Percentiles rank a stretch among this genome's conserved stretches.
Conservation (phyloP, 1,284 basidiomycete species). For the Tilletia indica region DNA sequence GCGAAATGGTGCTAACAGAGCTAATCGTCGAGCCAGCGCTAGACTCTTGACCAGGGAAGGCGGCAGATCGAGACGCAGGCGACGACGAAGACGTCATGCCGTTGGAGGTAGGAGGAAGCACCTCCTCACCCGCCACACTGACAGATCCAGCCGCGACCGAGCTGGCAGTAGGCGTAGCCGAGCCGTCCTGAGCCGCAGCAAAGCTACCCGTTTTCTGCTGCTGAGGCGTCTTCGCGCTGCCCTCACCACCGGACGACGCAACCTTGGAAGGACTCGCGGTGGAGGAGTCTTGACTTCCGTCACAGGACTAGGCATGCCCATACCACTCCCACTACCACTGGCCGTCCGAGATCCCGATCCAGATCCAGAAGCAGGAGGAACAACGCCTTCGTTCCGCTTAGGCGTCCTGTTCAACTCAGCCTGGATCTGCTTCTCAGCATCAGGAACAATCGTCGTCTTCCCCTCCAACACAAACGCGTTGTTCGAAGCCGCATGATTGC, state of each 20-base stretch:
- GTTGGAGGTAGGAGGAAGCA: no score
- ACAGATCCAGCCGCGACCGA: no score
- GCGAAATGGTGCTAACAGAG: no score
- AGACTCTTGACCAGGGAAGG: no score
- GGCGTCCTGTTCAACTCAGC: neutral
- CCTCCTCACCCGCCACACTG: no score
- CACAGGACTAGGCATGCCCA: neutral
- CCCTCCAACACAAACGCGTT: constrained; percentile 14
- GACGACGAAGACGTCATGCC: no score
- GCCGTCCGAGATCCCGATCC: neutral
- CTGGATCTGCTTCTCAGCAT: constrained; percentile 15
- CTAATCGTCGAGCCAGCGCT: no score
- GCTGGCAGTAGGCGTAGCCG: neutral
- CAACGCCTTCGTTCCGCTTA: neutral
- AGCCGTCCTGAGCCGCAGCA: neutral
- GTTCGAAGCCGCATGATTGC: no score
- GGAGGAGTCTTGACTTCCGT: constrained; percentile 9
- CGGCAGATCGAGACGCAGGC: no score
- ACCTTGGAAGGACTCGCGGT: neutral
- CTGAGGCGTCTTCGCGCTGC: neutral
- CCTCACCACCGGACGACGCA: neutral
- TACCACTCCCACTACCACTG: neutral
- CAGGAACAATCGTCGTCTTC: constrained; percentile 9
- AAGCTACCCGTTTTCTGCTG: neutral
- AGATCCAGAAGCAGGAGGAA: neutral